Evolutionary conservation across 2,329 filamentous ascomycete genomes (phyloP), one percentile per base, ranked within the genome.

Genomic region (Lecanicillium sp.): DNA sequence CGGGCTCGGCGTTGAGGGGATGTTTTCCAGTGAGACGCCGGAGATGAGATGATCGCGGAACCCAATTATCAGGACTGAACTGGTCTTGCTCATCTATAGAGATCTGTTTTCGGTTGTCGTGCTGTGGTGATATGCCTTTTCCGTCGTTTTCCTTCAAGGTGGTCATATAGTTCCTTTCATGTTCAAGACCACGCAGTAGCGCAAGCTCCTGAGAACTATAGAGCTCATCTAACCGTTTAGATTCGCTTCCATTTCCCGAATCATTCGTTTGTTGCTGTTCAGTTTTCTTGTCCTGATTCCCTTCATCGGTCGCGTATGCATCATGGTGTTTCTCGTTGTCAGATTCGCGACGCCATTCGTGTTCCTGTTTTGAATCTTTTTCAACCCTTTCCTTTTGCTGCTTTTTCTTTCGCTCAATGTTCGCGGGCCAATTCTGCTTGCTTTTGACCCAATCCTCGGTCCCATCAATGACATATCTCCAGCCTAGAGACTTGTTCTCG

Each of bases 21-120:
- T 78, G 74, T 37, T 75, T 75, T 4, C 74, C 74, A 0, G 73
- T 78, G 15, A 74, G 54, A 1, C 75, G 69, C 29, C 77, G 71
- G 4, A 78, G 62, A 21, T 72, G 56, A 1, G 62, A 59, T 1
- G 65, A 68, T 8, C 73, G 67, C 3, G 73, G 73, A 2, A 78
- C 62, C 75, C 74, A 78, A 50, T 75, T 77, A 56, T 78, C 73
- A 0, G 73, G 73, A 2, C 68, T 69, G 52, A 73, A 73, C 35
- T 76, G 72, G 51, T 78, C 75, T 3, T 64, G 61, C 53, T 75
- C 72, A 41, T 75, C 69, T 46, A 77, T 69, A 6, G 59, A 58
- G 9, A 68, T 61, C 14, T 47, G 51, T 2, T 49, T 51, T 20
- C 52, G 47, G 17, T 57, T 55, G 43, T 50, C 40, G 3, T 50